These are phyloP conservation scores for Penicillium mononematosum DNA, from an alignment of 495 filamentous ascomycete species.

Conservation along the genomic window DNA sequence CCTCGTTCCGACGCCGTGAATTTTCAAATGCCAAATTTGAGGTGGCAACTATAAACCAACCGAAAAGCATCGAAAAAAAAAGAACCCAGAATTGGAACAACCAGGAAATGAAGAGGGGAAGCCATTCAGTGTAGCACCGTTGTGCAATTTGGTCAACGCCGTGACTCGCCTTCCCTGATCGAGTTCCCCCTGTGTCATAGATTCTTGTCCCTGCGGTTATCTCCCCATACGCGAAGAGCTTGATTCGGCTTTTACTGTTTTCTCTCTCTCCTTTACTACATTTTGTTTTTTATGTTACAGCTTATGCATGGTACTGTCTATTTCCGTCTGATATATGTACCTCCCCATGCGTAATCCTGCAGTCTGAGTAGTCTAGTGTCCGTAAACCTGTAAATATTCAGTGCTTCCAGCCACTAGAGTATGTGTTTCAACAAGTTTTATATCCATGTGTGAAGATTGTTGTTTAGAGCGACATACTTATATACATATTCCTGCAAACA, in stretches of 20 bases:
- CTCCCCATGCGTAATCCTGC: not conserved
- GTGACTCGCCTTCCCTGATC: conserved; percentile 14
- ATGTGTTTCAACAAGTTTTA: not conserved
- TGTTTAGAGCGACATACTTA: not conserved
- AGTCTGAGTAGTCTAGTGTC: not conserved
- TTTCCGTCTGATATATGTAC: conserved; percentile 12
- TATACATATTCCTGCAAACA: not conserved
- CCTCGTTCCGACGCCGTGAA: conserved; percentile 26
- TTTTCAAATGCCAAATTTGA: conserved; percentile 27
- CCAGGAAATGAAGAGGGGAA: conserved; percentile 14
- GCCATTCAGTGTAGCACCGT: conserved; percentile 18
- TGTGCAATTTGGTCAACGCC: conserved; percentile 18
- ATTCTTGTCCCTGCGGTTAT: conserved; percentile 32
- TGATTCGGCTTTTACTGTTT: conserved; percentile 20
- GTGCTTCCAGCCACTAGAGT: not conserved
- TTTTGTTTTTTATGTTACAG: conserved; percentile 29
- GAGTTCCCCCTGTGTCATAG: conserved; percentile 30
- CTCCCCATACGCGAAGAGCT: conserved; percentile 30
- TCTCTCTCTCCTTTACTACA: conserved; percentile 25
- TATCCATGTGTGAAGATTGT: not conserved
- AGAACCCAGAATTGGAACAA: conserved; percentile 4
- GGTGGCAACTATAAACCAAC: conserved; percentile 29
- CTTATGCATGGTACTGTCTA: conserved; percentile 40
- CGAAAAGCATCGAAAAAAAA: conserved; percentile 22
- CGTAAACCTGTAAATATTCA: not conserved